A percentile compares a stretch with the other conserved stretches of the same genome.
These are phyloP conservation scores for Anacardium occidentale DNA, from an alignment of 345 rosid species.

Conservation along the genomic window DNA sequence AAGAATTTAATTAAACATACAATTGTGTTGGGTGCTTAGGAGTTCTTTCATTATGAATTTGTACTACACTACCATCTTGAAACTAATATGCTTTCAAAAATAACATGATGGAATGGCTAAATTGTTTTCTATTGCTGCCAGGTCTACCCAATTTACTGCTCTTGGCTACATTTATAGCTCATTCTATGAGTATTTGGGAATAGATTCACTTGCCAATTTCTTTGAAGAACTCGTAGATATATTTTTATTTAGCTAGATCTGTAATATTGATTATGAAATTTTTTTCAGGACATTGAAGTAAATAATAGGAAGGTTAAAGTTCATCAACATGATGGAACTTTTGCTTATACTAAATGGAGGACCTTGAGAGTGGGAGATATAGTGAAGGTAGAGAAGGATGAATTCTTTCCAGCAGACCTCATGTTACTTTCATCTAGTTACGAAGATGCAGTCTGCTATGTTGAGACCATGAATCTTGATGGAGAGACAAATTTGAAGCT, in stretches of 20 bases:
- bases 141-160: neutral
- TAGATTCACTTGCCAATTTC: neutral
- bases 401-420: constrained; percentile 84
- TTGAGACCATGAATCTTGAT: constrained; percentile 95
- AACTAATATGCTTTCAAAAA: neutral
- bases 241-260: neutral
- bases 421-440: constrained; percentile 77
- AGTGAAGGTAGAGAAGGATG: constrained; percentile 80
- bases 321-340: constrained; percentile 53
- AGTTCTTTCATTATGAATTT: constrained; percentile 1
- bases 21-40: neutral
- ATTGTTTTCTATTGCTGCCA: neutral
- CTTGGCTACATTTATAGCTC: neutral
- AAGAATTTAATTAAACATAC: neutral
- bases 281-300: constrained; percentile 68
- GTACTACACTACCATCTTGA: neutral
- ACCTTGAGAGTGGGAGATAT: constrained; percentile 74
- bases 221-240: neutral
- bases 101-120: neutral
- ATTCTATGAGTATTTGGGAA: neutral
- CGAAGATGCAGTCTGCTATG: constrained; percentile 81
- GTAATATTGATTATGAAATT: neutral
- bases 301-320: constrained; percentile 77
- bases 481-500: constrained; percentile 91
- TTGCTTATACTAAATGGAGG: constrained; percentile 59